A percentile compares a stretch with the other conserved stretches of the same genome.
Evolutionary conservation across 2,329 filamentous ascomycete species (phyloP).

Genomic region (Microsporum ferrugineum): DNA sequence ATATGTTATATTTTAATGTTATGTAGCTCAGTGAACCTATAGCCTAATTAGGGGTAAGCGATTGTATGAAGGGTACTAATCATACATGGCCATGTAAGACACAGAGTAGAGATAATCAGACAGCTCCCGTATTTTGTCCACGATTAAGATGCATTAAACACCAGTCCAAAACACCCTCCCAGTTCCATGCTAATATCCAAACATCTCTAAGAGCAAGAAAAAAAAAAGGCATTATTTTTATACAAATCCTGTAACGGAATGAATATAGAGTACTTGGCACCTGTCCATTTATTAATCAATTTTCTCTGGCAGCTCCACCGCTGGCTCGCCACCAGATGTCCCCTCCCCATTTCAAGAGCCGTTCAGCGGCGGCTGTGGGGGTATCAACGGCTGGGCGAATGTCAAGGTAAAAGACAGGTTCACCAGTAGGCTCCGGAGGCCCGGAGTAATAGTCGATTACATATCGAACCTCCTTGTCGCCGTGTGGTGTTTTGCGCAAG

Average conservation of each 20-base stretch:
- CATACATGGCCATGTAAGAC: not conserved
- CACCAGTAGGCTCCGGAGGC: conserved; percentile 67
- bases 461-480: conserved; percentile 72
- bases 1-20: too few relatives aligned
- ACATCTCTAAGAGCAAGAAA: not conserved
- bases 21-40: too few relatives aligned
- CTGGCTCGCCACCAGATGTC: conserved; percentile 89
- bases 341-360: conserved; percentile 76
- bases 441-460: conserved; percentile 95
- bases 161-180: not conserved
- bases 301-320: conserved; percentile 53
- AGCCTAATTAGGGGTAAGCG: not conserved
- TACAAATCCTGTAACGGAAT: not conserved
- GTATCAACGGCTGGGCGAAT: conserved; percentile 80
- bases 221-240: not conserved
- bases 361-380: conserved; percentile 66
- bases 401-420: conserved; percentile 92
- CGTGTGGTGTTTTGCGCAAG: conserved; percentile 54
- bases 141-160: not conserved
- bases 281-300: not conserved
- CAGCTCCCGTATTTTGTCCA: not conserved
- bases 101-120: not conserved
- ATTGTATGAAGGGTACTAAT: not conserved
- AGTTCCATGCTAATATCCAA: not conserved
- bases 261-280: not conserved